Evolutionary conservation across 2,329 filamentous ascomycete genomes (phyloP), one percentile per base, ranked within the genome.

Genomic region (Aspergillus proliferans): DNA sequence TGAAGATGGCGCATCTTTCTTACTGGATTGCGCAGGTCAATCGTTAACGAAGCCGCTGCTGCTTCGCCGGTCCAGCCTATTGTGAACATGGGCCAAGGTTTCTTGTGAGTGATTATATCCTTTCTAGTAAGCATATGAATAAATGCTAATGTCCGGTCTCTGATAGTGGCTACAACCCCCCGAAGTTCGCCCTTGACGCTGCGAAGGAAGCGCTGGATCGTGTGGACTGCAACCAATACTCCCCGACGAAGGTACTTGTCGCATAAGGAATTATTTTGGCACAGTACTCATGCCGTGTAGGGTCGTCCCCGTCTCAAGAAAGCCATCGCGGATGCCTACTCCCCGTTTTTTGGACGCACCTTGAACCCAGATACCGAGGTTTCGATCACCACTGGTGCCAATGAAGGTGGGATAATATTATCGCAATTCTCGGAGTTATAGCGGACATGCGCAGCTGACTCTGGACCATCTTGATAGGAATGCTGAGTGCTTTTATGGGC

Each of bases 211-310:
- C 92, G 36, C 80, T 98, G 46, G 86, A 95, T 64, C 81, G 83
- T 46, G 92, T 98, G 19, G 93, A 97, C 58, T 96, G 92, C 79
- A 98, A 98, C 71, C 93, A 98, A 76, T 98, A 98, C 78, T 92
- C 90, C 19, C 93, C 91, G 2, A 96, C 93, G 18, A 93, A 90
- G 78, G 78, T 80, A 69, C 44, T 36, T 39, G 24, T 15, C 28
- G 36, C 26, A 26, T 24, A 15, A 21, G 28, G 34, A 38, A 30
- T 15, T 8, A n/a, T 15, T 39, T n/a, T 4, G 12, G 9, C 34
- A 18, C n/a, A 38, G 7, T 9, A 28, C 51, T 55, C 21, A 56
- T 26, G 12, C n/a, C 47, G 10, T 33, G 39, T 52, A 81, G 75
- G 93, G 93, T 52, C 84, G 92, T 6, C 92, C 93, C 39, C 82